Evolutionary conservation across 257 asterid genomes (phyloP).

Genomic region (Linderniella brevidens): DNA sequence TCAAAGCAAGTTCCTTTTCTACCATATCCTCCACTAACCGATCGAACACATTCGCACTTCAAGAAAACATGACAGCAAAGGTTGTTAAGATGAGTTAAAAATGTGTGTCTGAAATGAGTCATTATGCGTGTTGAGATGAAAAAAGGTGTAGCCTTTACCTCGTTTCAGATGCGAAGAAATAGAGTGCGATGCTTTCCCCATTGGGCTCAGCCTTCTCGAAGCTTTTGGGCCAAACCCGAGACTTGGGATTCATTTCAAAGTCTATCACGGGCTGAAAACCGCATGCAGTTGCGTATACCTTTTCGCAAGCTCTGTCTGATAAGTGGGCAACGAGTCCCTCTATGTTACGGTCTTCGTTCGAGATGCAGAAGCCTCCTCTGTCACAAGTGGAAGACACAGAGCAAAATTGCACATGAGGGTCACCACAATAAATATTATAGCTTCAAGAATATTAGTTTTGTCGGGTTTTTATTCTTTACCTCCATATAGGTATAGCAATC

Average conservation of each 20-base stretch:
- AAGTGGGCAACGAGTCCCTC: slow-evolving; percentile 33
- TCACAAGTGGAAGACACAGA: not conserved
- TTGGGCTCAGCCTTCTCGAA: slow-evolving; percentile 31
- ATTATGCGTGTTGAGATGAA: not conserved
- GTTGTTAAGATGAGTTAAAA: slow-evolving; percentile 1
- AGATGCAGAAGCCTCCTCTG: slow-evolving; percentile 38
- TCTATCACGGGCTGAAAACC: slow-evolving; percentile 25
- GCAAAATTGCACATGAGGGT: not conserved
- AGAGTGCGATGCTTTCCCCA: slow-evolving; percentile 50
- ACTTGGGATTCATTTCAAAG: slow-evolving; percentile 48
- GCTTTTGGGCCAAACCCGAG: slow-evolving; percentile 58
- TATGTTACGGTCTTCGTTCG: slow-evolving; percentile 12
- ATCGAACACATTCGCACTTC: slow-evolving; percentile 32
- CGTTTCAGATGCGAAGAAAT: slow-evolving; percentile 40
- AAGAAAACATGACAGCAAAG: slow-evolving; percentile 5
- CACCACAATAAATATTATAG: not conserved
- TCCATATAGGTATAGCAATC: slow-evolving; percentile 31
- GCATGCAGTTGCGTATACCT: slow-evolving; percentile 22
- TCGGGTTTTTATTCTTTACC: slow-evolving; percentile 22
- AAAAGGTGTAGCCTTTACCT: slow-evolving; percentile 21
- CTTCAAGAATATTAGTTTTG: not conserved
- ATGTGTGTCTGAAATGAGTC: not conserved
- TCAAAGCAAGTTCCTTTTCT: slow-evolving; percentile 36
- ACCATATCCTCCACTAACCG: slow-evolving; percentile 42
- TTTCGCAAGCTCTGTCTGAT: slow-evolving; percentile 26